Percentiles rank a stretch among this genome's conserved stretches.
Evolutionary conservation across 148 eudicot species (phyloP).

Genomic region (Diospyros lotus): DNA sequence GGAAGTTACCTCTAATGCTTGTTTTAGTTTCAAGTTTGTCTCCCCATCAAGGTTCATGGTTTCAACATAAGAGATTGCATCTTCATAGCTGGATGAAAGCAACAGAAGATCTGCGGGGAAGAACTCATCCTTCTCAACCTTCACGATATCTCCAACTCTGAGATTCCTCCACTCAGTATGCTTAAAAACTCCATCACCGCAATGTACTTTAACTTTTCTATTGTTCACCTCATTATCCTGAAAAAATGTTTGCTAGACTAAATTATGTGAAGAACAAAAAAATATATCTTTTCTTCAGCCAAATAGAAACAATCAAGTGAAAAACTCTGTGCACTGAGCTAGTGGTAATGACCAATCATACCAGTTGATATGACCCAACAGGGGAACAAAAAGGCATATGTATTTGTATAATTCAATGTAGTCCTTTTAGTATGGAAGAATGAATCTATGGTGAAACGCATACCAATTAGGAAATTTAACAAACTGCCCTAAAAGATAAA

Average conservation of each 20-base stretch:
- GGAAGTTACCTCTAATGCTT: slow-evolving; percentile 71
- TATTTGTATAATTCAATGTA: no score
- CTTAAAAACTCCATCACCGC: slow-evolving; percentile 56
- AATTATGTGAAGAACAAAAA: background rate
- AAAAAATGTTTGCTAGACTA: slow-evolving; percentile 7
- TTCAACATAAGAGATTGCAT: slow-evolving; percentile 85
- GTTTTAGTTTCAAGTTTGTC: slow-evolving; percentile 90
- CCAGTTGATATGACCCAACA: background rate
- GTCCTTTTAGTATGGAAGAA: background rate
- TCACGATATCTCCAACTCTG: slow-evolving; percentile 84
- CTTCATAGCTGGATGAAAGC: slow-evolving; percentile 89
- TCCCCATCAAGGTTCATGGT: slow-evolving; percentile 99
- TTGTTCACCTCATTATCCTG: slow-evolving; percentile 88
- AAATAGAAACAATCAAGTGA: background rate
- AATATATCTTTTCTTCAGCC: background rate
- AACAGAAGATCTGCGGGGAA: slow-evolving; percentile 90
- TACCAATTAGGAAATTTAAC: background rate
- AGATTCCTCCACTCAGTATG: slow-evolving; percentile 63
- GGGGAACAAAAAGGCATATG: no score
- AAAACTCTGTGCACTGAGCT: background rate
- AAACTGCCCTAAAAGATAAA: background rate
- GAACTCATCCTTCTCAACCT: slow-evolving; percentile 83
- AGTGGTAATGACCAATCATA: background rate
- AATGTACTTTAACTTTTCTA: slow-evolving; percentile 69
- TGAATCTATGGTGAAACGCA: background rate